Evolutionary conservation across 306 rosid genomes (phyloP), one percentile per base, ranked within the genome.

Genomic region (Cicer judaicum): DNA sequence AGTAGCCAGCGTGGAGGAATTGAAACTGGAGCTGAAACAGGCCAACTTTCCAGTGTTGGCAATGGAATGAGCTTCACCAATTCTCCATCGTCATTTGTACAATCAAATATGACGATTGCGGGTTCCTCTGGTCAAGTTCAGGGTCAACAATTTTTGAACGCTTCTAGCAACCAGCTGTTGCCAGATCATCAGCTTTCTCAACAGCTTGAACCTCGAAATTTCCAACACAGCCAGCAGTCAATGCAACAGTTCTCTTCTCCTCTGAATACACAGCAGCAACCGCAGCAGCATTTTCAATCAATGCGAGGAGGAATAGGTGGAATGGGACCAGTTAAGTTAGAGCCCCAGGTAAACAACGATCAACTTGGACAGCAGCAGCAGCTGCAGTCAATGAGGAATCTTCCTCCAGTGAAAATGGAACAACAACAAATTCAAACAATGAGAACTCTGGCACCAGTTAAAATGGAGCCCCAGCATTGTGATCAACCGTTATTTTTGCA

Each of bases 231-330:
- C 78, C 98, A 87, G 83, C 97, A 85, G 87, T 75, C 97, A 65
- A 86, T 93, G 91, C 96, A 93, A 75, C 97, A 88, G 86, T 89
- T 91, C 83, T 84, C 97, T 75, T 56, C 88, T 71, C 82, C 95
- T 68, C 87, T 82, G 83, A 88, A 73, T 63, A 46, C 84, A 6
- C 93, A 87, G 78, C 96, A 90, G 74, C 92, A 65, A 19, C 16
- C 80, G 6, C 92, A 85, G 77, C 96, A 83, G 64, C 98, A 93
- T 84, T 91, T 78, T 87, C 97, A 91, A 73, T 81, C 92, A 29
- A 87, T 85, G 50, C 88, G 94, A 80, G 97, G 90, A 50, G 86
- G 89, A 73, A 70, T 89, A 73, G 79, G 86, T 69, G 89, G 89
- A 75, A 84, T 88, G 83, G 92, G 92, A 70, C 64, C 84, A 1